These are phyloP conservation scores for Begonia masoniana DNA, from an alignment of 306 rosid genomes.

Conservation along the genomic window DNA sequence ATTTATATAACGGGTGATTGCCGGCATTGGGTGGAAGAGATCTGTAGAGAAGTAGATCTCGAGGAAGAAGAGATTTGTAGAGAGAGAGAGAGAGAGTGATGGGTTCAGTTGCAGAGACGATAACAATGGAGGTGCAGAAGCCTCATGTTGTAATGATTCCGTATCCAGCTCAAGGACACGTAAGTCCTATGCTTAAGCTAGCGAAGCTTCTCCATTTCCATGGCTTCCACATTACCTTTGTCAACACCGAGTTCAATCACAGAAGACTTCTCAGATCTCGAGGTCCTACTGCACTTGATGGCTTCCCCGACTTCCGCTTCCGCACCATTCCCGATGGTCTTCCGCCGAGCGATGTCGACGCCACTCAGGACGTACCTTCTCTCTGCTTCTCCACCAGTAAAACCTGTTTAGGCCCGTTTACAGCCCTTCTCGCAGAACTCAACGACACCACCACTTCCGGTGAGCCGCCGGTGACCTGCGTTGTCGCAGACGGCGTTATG, in stretches of 20 bases:
- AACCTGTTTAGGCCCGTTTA: slow-evolving; percentile 6
- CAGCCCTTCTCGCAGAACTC: slow-evolving; percentile 3
- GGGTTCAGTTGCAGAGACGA: slow-evolving; percentile 4
- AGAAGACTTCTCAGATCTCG: slow-evolving; percentile 3
- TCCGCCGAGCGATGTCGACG: slow-evolving; percentile 3
- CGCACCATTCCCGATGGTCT: slow-evolving; percentile 17
- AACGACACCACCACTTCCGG: neutral
- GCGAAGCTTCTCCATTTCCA: slow-evolving; percentile 11
- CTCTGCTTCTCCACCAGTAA: slow-evolving; percentile 8
- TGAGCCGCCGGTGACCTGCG: slow-evolving; percentile 4
- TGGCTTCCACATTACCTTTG: slow-evolving; percentile 17
- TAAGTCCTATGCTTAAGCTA: slow-evolving; percentile 12
- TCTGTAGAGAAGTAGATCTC: too few species aligned
- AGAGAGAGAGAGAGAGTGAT: too few species aligned
- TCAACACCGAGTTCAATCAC: slow-evolving; percentile 10
- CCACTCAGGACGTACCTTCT: slow-evolving; percentile 4
- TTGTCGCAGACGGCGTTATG: slow-evolving; percentile 11
- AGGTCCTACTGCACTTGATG: slow-evolving; percentile 5
- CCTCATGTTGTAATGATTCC: slow-evolving; percentile 13
- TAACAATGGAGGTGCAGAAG: neutral
- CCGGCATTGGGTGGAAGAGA: too few species aligned
- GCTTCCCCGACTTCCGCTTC: slow-evolving; percentile 10
- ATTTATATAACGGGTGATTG: too few species aligned
- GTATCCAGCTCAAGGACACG: slow-evolving; percentile 18
- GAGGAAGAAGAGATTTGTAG: too few species aligned